Conservation (phyloP, 192 early-diverging fungal genomes). For the Fimicolochytrium jonesii region DNA sequence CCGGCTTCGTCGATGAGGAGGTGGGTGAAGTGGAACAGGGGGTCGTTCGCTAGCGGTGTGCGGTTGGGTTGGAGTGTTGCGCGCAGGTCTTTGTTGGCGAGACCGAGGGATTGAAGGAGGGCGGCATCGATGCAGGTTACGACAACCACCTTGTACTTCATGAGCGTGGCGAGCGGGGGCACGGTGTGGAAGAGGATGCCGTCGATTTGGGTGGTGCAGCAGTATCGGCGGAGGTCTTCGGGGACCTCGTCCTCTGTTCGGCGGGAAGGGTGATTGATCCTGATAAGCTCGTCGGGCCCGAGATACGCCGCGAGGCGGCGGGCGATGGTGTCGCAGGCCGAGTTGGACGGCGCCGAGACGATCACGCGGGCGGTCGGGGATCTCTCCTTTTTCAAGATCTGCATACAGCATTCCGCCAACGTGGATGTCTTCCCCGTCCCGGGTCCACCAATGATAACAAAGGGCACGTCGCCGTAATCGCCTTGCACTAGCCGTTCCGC, state of each 20-base stretch:
- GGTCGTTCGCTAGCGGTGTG: not conserved
- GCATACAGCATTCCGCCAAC: constrained; percentile 42
- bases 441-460: constrained; percentile 26
- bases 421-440: constrained; percentile 60
- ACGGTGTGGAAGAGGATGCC: no score
- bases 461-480: constrained; percentile 33
- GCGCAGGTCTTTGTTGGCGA: not conserved
- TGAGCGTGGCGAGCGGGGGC: constrained; percentile 35
- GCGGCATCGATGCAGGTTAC: constrained; percentile 48
- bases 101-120: constrained; percentile 23
- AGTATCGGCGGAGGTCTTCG: constrained; percentile 41
- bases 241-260: constrained; percentile 44
- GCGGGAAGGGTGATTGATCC: constrained; percentile 36
- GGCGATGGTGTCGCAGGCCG: constrained; percentile 51
- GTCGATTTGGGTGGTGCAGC: constrained; percentile 15
- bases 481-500: constrained; percentile 10
- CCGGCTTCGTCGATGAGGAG: constrained; percentile 55
- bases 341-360: constrained; percentile 51
- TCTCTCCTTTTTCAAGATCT: constrained; percentile 36
- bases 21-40: constrained; percentile 30
- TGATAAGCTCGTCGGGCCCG: constrained; percentile 33
- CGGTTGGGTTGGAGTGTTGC: not conserved
- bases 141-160: constrained; percentile 44
- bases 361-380: constrained; percentile 41
- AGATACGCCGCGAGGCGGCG: constrained; percentile 39